These are phyloP conservation scores for Hypoxylon subgilvum DNA, from an alignment of 495 filamentous ascomycete species.

Conservation along the genomic window DNA sequence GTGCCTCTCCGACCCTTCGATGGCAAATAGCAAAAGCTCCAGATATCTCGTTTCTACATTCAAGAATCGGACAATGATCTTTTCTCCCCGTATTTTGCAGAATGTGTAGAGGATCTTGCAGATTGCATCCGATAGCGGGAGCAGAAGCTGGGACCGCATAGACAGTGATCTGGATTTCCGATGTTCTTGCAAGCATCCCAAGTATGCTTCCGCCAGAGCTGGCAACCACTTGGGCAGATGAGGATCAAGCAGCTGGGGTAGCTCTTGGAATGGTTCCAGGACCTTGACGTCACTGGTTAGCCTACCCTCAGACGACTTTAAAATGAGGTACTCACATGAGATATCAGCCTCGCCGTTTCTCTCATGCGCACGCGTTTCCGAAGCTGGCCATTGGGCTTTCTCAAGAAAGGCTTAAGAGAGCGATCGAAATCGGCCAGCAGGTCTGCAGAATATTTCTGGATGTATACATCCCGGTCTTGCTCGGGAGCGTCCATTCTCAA, in stretches of 20 bases:
- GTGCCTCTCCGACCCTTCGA: slow-evolving; percentile 55
- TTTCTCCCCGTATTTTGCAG: slow-evolving; percentile 92
- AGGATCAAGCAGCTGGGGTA: slow-evolving; percentile 93
- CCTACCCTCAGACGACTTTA: background rate
- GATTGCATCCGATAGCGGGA: slow-evolving; percentile 71
- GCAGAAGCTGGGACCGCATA: slow-evolving; percentile 51
- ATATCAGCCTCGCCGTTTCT: slow-evolving; percentile 53
- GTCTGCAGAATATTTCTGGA: slow-evolving; percentile 73
- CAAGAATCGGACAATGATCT: slow-evolving; percentile 87
- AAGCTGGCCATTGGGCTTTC: slow-evolving; percentile 48
- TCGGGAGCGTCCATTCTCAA: slow-evolving; percentile 57
- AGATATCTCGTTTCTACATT: slow-evolving; percentile 85
- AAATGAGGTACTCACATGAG: slow-evolving; percentile 44
- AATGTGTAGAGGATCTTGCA: slow-evolving; percentile 83
- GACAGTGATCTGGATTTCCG: slow-evolving; percentile 39
- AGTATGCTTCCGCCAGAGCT: slow-evolving; percentile 72
- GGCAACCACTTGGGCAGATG: slow-evolving; percentile 77
- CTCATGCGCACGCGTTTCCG: slow-evolving; percentile 51
- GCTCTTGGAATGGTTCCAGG: slow-evolving; percentile 93
- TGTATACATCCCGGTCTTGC: slow-evolving; percentile 70
- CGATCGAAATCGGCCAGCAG: slow-evolving; percentile 69
- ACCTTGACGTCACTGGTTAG: slow-evolving; percentile 48
- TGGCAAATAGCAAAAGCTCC: slow-evolving; percentile 74
- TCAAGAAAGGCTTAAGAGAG: slow-evolving; percentile 60
- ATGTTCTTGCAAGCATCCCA: slow-evolving; percentile 66